A percentile compares a stretch with the other conserved stretches of the same genome.
These are phyloP conservation scores for Corymbia citriodora DNA, from an alignment of 441 rosid species.

Conservation along the genomic window DNA sequence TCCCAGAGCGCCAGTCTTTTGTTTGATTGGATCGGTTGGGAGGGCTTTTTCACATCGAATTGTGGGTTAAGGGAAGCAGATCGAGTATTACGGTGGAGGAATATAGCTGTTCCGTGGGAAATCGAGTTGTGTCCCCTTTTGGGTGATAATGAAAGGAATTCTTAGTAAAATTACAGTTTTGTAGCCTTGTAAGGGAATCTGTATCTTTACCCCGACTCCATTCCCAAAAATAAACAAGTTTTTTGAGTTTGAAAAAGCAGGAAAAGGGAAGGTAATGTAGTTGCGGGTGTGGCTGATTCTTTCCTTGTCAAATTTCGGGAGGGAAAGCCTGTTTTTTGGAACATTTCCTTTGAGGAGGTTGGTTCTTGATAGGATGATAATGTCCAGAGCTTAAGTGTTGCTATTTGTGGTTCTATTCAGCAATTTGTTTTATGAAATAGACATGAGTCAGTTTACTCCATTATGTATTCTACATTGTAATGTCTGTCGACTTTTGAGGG, in stretches of 20 bases:
- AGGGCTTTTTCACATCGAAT: not conserved
- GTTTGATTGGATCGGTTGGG: not conserved
- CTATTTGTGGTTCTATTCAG: not conserved
- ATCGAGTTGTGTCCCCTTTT: not conserved
- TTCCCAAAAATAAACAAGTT: not conserved
- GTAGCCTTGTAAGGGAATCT: not conserved
- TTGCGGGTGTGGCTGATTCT: not conserved
- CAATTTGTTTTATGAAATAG: not conserved
- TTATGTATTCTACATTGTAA: not conserved
- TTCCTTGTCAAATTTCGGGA: not conserved
- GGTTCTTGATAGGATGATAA: not conserved
- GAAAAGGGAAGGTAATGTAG: not conserved
- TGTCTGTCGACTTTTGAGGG: not conserved
- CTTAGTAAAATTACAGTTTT: not conserved
- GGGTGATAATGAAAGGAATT: not conserved
- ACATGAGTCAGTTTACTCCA: not conserved
- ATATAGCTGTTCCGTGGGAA: not conserved
- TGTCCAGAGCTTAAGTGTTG: not conserved
- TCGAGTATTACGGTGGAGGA: not conserved
- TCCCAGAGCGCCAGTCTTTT: not conserved
- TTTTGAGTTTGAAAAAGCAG: not conserved
- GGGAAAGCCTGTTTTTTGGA: not conserved
- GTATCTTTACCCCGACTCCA: not conserved
- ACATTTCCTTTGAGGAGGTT: not conserved
- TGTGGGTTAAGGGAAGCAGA: not conserved